Conservation (phyloP, 768 basidiomycete genomes). For the Chalciporus chontae region DNA sequence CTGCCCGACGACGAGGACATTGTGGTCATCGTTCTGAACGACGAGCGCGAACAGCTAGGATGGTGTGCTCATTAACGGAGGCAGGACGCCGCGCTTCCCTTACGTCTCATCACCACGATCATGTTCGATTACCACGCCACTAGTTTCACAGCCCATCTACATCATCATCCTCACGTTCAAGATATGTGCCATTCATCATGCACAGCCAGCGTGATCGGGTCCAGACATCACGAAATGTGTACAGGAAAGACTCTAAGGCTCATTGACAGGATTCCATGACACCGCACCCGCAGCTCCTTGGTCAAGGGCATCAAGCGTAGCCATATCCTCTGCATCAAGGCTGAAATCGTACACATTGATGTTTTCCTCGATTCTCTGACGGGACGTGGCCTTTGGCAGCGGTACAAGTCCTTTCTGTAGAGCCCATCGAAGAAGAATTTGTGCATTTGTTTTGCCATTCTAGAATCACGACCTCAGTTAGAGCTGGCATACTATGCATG, state of each 20-base stretch:
- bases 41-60: conserved; percentile 8
- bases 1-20: conserved; percentile 5
- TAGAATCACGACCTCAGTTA: conserved; percentile 10
- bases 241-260: neutral
- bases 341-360: conserved; percentile 70
- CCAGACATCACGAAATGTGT: too few relatives aligned
- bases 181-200: too few relatives aligned
- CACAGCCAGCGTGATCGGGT: too few relatives aligned
- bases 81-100: neutral
- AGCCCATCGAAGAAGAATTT: conserved; percentile 51
- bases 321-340: conserved; percentile 60
- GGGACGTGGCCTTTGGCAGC: conserved; percentile 73
- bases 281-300: conserved; percentile 64
- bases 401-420: conserved; percentile 56
- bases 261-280: conserved; percentile 79
- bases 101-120: conserved; percentile 6
- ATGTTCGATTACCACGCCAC: conserved; percentile 26
- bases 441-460: conserved; percentile 33
- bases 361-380: conserved; percentile 68
- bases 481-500: neutral
- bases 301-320: conserved; percentile 61
- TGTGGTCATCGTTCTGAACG: conserved; percentile 25
- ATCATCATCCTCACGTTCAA: too few relatives aligned
- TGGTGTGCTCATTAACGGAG: conserved; percentile 20
- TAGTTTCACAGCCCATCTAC: too few relatives aligned